Percentiles rank a stretch among this genome's conserved stretches.
These are phyloP conservation scores for Saururus chinensis DNA, from an alignment of 164 flowering plant species.

Conservation along the genomic window DNA sequence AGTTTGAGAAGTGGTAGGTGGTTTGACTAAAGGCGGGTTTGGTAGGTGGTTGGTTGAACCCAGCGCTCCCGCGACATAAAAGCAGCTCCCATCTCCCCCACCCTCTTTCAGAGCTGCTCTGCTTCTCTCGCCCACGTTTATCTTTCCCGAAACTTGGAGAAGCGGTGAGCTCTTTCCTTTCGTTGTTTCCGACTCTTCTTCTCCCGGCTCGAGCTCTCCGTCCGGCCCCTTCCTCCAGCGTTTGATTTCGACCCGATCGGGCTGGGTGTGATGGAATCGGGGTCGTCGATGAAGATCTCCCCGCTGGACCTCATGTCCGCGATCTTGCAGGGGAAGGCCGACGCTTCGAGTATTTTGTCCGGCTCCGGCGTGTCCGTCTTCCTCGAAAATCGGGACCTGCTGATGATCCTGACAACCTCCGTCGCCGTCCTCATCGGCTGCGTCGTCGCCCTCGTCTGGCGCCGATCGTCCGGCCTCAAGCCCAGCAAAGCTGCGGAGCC, in stretches of 20 bases:
- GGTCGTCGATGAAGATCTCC: constrained; percentile 21
- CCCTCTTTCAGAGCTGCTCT: too few species aligned
- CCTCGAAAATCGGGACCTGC: constrained; percentile 51
- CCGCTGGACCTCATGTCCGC: constrained; percentile 63
- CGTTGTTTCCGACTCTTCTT: background rate
- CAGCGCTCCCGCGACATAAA: constrained; percentile 7
- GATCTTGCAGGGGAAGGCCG: constrained; percentile 36
- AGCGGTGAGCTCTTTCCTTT: background rate
- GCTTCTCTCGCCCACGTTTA: background rate
- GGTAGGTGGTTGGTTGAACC: constrained; percentile 34
- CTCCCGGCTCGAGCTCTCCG: background rate
- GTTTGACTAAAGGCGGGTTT: constrained; percentile 51
- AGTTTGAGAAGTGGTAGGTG: constrained; percentile 64
- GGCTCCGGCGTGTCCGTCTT: constrained; percentile 26
- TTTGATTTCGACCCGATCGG: background rate
- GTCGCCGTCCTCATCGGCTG: constrained; percentile 71
- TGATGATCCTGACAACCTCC: constrained; percentile 61
- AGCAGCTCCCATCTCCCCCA: background rate
- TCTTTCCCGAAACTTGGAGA: background rate
- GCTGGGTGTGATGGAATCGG: constrained; percentile 4
- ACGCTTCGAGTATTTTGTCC: constrained; percentile 21
- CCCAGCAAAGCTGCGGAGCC: constrained; percentile 14
- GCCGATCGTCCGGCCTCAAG: constrained; percentile 33
- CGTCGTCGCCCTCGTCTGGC: constrained; percentile 47
- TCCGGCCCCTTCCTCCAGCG: background rate